Evolutionary conservation across 2,329 filamentous ascomycete genomes (phyloP).

Genomic region (Trichophyton mentagrophytes): DNA sequence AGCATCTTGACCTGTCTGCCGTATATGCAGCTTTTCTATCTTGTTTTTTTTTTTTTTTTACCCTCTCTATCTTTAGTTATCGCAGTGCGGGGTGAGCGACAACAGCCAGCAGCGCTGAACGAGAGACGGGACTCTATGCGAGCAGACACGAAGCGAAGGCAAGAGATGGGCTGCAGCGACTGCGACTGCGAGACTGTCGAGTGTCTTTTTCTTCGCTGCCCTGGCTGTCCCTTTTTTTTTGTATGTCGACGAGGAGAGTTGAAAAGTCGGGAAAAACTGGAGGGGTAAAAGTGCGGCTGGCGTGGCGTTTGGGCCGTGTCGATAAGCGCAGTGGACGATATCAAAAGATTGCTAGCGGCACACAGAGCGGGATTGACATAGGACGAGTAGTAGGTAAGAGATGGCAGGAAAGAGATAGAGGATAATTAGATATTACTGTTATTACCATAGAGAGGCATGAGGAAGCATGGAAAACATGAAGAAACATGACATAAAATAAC

Average conservation of each 20-base stretch:
- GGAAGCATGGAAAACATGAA: neutral
- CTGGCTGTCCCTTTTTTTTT: neutral
- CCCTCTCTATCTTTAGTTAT: neutral
- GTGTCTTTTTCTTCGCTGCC: neutral
- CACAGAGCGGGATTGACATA: no score
- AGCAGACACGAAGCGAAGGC: no score
- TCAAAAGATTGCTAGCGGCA: no score
- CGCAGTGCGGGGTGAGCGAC: neutral
- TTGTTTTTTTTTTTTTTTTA: neutral
- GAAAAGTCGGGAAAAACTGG: neutral
- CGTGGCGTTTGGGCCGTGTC: neutral
- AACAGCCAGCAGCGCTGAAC: neutral
- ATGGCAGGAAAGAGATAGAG: neutral
- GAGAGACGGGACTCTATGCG: neutral
- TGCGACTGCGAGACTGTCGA: neutral
- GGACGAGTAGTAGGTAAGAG: neutral
- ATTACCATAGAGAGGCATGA: neutral
- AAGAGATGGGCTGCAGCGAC: neutral
- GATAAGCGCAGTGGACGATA: neutral
- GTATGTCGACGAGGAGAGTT: no score
- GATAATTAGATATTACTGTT: conserved; percentile 3
- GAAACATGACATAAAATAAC: neutral
- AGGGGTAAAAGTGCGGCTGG: neutral
- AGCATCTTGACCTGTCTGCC: conserved; percentile 43
- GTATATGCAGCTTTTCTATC: neutral